Conservation (phyloP, 177 flowering plant species). For the Telopea speciosissima region DNA sequence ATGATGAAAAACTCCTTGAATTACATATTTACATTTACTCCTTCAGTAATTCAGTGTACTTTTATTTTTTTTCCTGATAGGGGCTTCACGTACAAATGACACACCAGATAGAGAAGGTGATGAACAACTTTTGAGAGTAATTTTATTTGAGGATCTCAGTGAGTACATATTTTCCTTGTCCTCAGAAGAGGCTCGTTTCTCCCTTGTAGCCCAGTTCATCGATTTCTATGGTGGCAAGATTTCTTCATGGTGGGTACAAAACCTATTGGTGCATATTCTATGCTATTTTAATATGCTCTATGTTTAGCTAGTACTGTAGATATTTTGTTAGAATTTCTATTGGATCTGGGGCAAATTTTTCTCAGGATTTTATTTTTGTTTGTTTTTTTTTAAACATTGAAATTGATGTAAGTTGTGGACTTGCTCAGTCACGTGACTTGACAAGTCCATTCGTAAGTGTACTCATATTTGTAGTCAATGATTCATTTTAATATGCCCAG, state of each 20-base stretch:
- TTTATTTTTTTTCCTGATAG: conserved; percentile 16
- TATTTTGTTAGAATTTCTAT: neutral
- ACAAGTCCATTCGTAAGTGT: no score
- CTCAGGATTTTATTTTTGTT: neutral
- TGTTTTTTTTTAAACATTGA: neutral
- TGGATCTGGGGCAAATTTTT: neutral
- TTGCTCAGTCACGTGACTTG: no score
- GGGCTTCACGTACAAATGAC: conserved; percentile 20
- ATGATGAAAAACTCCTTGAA: neutral
- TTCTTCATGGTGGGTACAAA: conserved; percentile 47
- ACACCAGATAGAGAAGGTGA: conserved; percentile 42
- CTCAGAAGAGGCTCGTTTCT: conserved; percentile 68
- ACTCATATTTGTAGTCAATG: neutral
- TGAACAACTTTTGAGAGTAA: conserved; percentile 57
- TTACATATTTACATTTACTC: neutral
- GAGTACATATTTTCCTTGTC: conserved; percentile 75
- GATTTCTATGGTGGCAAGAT: conserved; percentile 82
- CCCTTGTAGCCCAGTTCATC: conserved; percentile 61
- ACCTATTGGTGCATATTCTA: neutral
- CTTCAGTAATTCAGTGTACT: neutral
- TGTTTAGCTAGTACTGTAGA: neutral
- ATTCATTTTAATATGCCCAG: no score
- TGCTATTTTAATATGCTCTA: neutral
- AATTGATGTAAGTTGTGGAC: no score
- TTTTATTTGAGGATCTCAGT: conserved; percentile 76